Base-by-base conservation (phyloP, 1,284 basidiomycete genomes). In the Thelephora terrestris region DNA sequence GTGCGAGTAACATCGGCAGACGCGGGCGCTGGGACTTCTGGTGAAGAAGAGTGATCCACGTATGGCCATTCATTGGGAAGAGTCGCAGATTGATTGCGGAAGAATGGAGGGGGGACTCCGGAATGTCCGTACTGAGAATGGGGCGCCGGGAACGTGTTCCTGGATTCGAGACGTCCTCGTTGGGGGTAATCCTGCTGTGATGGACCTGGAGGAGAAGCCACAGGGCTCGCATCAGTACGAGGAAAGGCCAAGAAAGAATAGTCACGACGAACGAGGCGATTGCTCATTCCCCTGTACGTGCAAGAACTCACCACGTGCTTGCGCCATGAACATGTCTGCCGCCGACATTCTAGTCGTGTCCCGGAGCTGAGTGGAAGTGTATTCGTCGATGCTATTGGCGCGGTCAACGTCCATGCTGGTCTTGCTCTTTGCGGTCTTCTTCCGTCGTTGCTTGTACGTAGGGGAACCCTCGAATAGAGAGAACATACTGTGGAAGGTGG, bases 361-460 rank as follows among this genome's bases (percentile, higher is more conserved):
- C n/a, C 60, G 55, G 16, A 42, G 29, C 29, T 20, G 39, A 42
- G 39, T 14, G 39, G 39, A 42, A 12, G 45, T 39, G 27, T 46
- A 37, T 17, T 35, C 43, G 4, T 36, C 29, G 14, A 17, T 32
- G 20, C 32, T 46, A 20, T 49, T 46, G 7, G 32, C 18, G 5
- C 25, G 20, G 45, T 34, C 45, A 42, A 21, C 39, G 14, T 42
- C 39, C 39, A 42, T 42, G 17, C 25, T 18, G 21, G 25, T 42
- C 39, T 14, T 46, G 18, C 43, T 43, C 55, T 69, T 70, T 18
- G 65, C 63, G 24, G 73, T 72, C 64, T 86, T 86, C 71, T 88
- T 89, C 53, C 87, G 75, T n/a, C 90, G 74, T 57, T 85, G 83
- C 65, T 93, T 93, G 71, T 93, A 93, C 6, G 78, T 78, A 2